These are phyloP conservation scores for Eutrema salsugineum DNA, from an alignment of 441 rosid genomes.

Conservation along the genomic window DNA sequence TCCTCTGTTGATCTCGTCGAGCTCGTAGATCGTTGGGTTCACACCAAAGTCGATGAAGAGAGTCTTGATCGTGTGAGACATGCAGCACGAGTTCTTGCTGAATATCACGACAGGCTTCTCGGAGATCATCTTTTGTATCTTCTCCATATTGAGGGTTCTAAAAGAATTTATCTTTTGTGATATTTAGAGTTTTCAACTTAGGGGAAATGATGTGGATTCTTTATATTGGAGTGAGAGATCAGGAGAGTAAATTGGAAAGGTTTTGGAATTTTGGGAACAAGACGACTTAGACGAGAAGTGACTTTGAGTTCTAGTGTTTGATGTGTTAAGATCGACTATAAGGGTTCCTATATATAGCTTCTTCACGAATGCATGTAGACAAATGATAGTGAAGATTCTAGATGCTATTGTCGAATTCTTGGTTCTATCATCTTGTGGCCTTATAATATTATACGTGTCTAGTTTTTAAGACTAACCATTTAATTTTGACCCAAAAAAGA, in stretches of 20 bases:
- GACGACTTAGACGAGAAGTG: not conserved
- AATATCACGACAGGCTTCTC: constrained; percentile 74
- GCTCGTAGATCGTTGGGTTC: constrained; percentile 53
- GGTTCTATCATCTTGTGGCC: not conserved
- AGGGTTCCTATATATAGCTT: constrained; percentile 15
- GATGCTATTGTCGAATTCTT: not conserved
- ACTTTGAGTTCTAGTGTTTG: constrained; percentile 6
- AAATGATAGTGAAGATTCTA: not conserved
- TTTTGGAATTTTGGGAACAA: not conserved
- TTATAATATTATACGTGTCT: not conserved
- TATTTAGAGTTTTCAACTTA: not conserved
- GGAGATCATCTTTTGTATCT: constrained; percentile 40
- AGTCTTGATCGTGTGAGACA: constrained; percentile 62
- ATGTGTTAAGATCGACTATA: not conserved
- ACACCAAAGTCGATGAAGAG: constrained; percentile 60
- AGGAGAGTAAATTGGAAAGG: not conserved
- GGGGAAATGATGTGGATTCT: not conserved
- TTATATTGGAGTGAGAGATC: not conserved
- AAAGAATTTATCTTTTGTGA: not conserved
- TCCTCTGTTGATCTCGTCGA: constrained; percentile 53
- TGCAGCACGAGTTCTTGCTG: constrained; percentile 62
- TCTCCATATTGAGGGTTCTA: constrained; percentile 38
- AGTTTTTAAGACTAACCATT: not conserved
- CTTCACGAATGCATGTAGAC: not conserved
- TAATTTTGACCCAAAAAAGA: too few relatives aligned